A percentile compares a stretch with the other conserved stretches of the same genome.
phyloP scores from a whole-genome alignment of 2,329 filamentous ascomycete species.

The Aspergillus fischeri region DNA sequence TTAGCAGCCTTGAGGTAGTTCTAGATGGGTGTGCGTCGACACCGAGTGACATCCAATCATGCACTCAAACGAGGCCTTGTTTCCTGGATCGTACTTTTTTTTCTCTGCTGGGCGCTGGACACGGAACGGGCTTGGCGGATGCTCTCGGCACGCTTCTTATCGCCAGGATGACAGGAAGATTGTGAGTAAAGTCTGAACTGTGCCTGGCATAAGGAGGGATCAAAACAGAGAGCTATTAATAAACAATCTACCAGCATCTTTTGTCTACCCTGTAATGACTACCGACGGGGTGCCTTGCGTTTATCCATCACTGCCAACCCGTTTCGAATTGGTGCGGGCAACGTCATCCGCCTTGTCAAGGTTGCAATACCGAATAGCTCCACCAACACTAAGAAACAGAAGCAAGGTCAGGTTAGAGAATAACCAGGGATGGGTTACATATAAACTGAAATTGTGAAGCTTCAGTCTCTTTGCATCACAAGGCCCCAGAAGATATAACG shows the following conservation, averaged over 20 bases:
- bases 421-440: neutral
- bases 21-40: neutral
- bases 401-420: neutral
- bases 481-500: neutral
- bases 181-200: neutral
- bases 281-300: neutral
- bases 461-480: neutral
- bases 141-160: neutral
- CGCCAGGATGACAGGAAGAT: neutral
- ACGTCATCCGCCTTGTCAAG: neutral
- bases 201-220: neutral
- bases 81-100: neutral
- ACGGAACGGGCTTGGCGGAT: slow-evolving; percentile 13
- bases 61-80: neutral
- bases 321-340: neutral
- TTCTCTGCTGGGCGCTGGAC: slow-evolving; percentile 1
- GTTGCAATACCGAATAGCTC: neutral
- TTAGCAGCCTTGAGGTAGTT: neutral
- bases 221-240: neutral
- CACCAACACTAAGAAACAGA: neutral
- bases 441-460: neutral
- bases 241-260: neutral
- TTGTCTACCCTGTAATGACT: neutral
- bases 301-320: neutral
- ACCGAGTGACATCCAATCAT: neutral